Base-by-base conservation (phyloP, 2,329 filamentous ascomycete genomes). In the Herpotrichia juniperi region DNA sequence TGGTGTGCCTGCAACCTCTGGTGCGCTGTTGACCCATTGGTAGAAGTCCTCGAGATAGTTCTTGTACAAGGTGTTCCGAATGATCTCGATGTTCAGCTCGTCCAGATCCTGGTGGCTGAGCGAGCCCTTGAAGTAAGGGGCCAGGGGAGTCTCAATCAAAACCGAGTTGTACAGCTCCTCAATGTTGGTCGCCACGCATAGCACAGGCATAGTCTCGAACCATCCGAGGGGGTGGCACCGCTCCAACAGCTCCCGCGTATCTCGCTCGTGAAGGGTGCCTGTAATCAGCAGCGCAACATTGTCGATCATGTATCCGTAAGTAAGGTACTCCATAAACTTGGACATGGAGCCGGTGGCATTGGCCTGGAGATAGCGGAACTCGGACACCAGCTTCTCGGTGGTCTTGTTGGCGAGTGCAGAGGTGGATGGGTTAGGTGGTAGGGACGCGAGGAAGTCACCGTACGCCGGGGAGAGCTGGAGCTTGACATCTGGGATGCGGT, bases 231-330 rank as follows among this genome's bases (percentile, higher is more conserved):
- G 94, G 68, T 99, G 96, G 76, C 96, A 99, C 75, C 94, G 84
- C 71, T 97, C 94, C 48, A 99, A 80, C 57, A 99, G 84, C 78
- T 99, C 94, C 54, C 93, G 87, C 3, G 94, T 99, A 74, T 99
- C 94, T 72, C 94, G 87, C 79, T 99, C 96, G 78, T 99, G 94
- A 25, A 99, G 84, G 11, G 94, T 99, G 57, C 94, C 94, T 19
- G 94, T 99, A 76, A 99, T 99, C 68, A 99, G 86, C 34, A 99
- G 87, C 32, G 96, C 94, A 47, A 99, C 92, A 68, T 99, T 99
- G 79, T 99, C 94, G 76, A 99, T 99, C 94, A 99, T 99, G 82
- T 99, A 99, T 57, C 93, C 93, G 74, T 99, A 99, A 1, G 94
- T 99, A 56, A 99, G 81, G 76, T 96, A 99, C 76, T 97, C 92